phyloP scores from a whole-genome alignment of 805 yeast genomes.

The Starmerella bacillaris region DNA sequence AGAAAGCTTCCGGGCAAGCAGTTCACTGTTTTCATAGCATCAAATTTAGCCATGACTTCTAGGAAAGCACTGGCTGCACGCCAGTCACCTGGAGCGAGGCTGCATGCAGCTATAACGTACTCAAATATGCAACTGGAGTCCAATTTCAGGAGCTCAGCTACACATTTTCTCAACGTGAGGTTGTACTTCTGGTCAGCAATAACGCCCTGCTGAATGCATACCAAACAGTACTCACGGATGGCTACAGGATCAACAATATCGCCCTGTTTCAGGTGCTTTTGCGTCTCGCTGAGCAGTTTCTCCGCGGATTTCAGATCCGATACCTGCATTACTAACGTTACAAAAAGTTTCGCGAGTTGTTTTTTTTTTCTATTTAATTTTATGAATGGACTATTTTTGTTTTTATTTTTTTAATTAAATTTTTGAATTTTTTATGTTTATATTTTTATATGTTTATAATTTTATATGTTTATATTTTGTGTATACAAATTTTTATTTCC shows the following conservation, averaged over 20 bases:
- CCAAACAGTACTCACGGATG: background rate
- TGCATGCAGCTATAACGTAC: background rate
- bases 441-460: no score
- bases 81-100: conserved; percentile 3
- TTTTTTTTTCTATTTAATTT: no score
- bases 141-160: background rate
- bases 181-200: background rate
- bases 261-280: no score
- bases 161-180: background rate
- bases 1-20: conserved; percentile 4
- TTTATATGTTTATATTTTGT: no score
- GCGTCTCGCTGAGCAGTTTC: no score
- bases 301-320: no score
- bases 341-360: no score
- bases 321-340: no score
- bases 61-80: conserved; percentile 7
- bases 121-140: background rate
- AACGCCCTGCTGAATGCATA: background rate
- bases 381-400: no score
- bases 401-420: no score
- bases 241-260: background rate
- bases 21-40: background rate
- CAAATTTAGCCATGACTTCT: conserved; percentile 6
- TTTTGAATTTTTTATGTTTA: no score
- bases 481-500: no score